Conservation (phyloP, 768 basidiomycete genomes). For the Leccinum rimulosum region DNA sequence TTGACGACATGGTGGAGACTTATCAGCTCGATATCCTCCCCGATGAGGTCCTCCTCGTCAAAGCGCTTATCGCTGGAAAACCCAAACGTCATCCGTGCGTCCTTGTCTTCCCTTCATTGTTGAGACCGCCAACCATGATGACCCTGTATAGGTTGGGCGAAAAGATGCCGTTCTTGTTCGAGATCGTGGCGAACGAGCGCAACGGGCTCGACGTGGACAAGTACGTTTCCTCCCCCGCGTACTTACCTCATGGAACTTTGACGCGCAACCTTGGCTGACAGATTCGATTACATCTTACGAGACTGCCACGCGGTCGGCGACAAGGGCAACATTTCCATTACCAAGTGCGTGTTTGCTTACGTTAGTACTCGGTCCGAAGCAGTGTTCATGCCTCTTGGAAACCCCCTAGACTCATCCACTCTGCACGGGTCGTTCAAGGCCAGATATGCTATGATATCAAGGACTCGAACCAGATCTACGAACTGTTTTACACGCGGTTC, state of each 20-base stretch:
- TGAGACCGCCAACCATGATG: not conserved
- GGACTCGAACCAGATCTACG: conserved; percentile 72
- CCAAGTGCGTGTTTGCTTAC: conserved; percentile 36
- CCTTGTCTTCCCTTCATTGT: no score
- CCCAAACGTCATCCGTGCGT: conserved; percentile 49
- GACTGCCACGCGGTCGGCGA: conserved; percentile 75
- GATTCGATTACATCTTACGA: conserved; percentile 80
- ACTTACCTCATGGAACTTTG: not conserved
- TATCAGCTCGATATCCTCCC: conserved; percentile 49
- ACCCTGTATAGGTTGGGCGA: conserved; percentile 21
- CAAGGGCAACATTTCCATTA: conserved; percentile 46
- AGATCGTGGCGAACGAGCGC: conserved; percentile 78
- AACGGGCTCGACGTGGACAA: conserved; percentile 90
- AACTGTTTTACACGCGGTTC: conserved; percentile 71
- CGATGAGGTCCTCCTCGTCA: conserved; percentile 60
- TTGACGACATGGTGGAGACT: conserved; percentile 60
- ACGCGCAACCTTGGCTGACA: conserved; percentile 25
- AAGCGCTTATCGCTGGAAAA: conserved; percentile 76
- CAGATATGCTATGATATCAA: conserved; percentile 83
- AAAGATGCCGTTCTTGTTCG: conserved; percentile 75
- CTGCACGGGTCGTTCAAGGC: conserved; percentile 69
- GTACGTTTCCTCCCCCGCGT: conserved; percentile 33
- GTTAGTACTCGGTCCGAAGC: not conserved
- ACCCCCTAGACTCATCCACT: conserved; percentile 58
- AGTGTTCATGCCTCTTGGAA: not conserved